Conservation (phyloP, 768 basidiomycete genomes). For the Pisolithus tinctorius region DNA sequence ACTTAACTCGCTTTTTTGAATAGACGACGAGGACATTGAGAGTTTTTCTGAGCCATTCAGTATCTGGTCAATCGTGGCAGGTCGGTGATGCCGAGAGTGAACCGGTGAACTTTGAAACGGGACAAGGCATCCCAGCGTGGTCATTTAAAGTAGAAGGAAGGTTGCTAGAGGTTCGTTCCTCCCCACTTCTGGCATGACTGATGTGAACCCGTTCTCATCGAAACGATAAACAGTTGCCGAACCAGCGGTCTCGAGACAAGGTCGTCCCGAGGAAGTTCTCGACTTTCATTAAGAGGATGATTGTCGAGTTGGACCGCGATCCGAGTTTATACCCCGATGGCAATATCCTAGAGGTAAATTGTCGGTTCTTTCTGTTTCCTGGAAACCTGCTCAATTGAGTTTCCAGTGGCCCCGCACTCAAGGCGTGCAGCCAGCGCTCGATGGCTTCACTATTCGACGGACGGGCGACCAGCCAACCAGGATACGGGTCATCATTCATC, state of each 20-base stretch:
- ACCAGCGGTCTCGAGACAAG: conserved; percentile 59
- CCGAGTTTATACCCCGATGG: conserved; percentile 73
- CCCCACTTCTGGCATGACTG: neutral
- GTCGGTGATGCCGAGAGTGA: conserved; percentile 37
- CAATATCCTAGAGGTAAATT: conserved; percentile 76
- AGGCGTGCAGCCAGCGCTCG: conserved; percentile 54
- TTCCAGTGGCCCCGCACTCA: conserved; percentile 57
- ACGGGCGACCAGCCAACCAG: conserved; percentile 75
- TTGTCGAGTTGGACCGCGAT: conserved; percentile 85
- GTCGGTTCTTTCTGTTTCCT: neutral
- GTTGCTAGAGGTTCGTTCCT: conserved; percentile 60
- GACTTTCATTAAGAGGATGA: conserved; percentile 74
- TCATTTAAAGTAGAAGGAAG: conserved; percentile 82
- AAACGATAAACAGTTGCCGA: conserved; percentile 39
- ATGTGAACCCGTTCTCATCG: neutral
- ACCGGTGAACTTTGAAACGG: conserved; percentile 62
- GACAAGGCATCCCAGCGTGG: conserved; percentile 89
- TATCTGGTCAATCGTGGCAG: conserved; percentile 85
- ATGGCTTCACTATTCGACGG: conserved; percentile 82
- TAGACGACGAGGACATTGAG: conserved; percentile 80
- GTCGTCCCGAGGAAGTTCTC: conserved; percentile 71
- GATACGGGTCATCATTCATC: conserved; percentile 75
- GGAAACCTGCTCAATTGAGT: neutral
- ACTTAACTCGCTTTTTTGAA: conserved; percentile 2
- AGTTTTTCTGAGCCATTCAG: conserved; percentile 83